A percentile compares a stretch with the other conserved stretches of the same genome.
These are phyloP conservation scores for Solanum okadae DNA, from an alignment of 257 asterid species.

Conservation along the genomic window DNA sequence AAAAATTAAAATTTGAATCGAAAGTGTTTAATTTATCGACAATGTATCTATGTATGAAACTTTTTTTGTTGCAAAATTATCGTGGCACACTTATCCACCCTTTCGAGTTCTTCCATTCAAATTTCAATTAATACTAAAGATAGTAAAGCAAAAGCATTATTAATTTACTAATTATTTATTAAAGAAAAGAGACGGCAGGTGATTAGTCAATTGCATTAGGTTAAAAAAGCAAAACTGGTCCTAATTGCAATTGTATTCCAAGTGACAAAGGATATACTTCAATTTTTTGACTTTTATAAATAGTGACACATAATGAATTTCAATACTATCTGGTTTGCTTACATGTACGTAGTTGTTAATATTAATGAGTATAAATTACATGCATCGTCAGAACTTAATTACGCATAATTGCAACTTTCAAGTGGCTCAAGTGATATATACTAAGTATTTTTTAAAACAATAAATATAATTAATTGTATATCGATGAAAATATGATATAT, in stretches of 20 bases:
- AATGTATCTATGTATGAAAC: not conserved
- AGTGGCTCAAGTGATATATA: not conserved
- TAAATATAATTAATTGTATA: too few species aligned
- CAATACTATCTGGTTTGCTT: not conserved
- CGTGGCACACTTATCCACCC: not conserved
- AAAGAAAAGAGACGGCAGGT: not conserved
- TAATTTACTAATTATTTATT: too few species aligned
- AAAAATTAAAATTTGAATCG: not conserved
- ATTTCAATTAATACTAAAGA: not conserved
- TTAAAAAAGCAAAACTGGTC: not conserved
- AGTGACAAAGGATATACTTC: not conserved
- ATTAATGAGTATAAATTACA: not conserved
- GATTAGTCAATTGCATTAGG: not conserved
- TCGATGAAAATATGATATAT: not conserved
- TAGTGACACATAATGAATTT: not conserved
- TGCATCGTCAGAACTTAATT: not conserved
- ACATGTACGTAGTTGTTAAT: not conserved
- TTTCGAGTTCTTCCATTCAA: not conserved
- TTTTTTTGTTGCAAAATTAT: not conserved
- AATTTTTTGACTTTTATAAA: not conserved
- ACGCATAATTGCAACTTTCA: not conserved
- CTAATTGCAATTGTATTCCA: not conserved
- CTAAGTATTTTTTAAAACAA: too few species aligned
- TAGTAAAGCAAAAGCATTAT: not conserved
- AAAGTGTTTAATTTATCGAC: not conserved